Conservation (phyloP, 129 eudicot species). For the Helichrysum umbraculigerum region DNA sequence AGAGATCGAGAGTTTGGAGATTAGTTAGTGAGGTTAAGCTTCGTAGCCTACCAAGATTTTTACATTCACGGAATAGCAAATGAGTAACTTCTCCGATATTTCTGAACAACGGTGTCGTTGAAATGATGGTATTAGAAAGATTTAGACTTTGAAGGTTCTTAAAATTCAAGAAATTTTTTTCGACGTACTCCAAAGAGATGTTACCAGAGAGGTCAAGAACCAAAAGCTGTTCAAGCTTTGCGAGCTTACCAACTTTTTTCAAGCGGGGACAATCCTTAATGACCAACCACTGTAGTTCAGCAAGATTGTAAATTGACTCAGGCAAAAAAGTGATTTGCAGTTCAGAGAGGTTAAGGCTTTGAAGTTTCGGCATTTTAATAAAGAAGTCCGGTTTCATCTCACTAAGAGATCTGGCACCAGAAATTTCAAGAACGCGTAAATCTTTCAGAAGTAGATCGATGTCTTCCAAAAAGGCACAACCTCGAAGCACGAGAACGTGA, state of each 20-base stretch:
- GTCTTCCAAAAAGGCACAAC: slow-evolving; percentile 34
- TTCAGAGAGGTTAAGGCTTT: slow-evolving; percentile 42
- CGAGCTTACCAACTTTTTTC: slow-evolving; percentile 26
- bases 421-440: slow-evolving; percentile 43
- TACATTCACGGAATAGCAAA: slow-evolving; percentile 35
- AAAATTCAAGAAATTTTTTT: slow-evolving; percentile 39
- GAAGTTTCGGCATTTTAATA: slow-evolving; percentile 28
- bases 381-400: slow-evolving; percentile 23
- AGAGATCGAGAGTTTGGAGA: slow-evolving; percentile 46
- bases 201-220: slow-evolving; percentile 51
- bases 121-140: slow-evolving; percentile 34
- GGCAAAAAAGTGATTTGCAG: slow-evolving; percentile 30
- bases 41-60: slow-evolving; percentile 34
- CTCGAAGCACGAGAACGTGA: slow-evolving; percentile 44
- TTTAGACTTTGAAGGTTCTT: slow-evolving; percentile 38
- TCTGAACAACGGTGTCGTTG: slow-evolving; percentile 30
- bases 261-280: slow-evolving; percentile 38
- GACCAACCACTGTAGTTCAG: slow-evolving; percentile 36
- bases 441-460: not conserved
- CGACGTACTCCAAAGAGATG: slow-evolving; percentile 25
- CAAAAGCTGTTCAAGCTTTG: slow-evolving; percentile 29
- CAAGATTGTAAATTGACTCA: slow-evolving; percentile 27
- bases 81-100: slow-evolving; percentile 31
- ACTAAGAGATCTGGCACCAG: slow-evolving; percentile 24
- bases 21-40: slow-evolving; percentile 32